Evolutionary conservation across 75 land plant genomes (phyloP).

Genomic region (Sequoiadendron giganteum): DNA sequence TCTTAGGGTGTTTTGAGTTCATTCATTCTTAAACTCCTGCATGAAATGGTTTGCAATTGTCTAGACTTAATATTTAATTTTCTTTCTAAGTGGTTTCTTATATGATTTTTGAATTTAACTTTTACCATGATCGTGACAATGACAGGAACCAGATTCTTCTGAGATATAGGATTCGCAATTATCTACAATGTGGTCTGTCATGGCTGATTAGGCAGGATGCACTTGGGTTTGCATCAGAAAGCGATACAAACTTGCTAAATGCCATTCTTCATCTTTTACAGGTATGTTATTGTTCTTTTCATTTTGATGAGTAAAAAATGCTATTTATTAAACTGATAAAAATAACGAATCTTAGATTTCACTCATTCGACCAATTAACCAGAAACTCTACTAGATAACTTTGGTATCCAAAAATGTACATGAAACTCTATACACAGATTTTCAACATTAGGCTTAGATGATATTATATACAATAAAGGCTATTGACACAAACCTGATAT

Average conservation of each 20-base stretch:
- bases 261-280: conserved; percentile 21
- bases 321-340: not conserved
- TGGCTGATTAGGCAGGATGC: conserved; percentile 17
- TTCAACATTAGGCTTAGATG: not conserved
- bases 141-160: conserved; percentile 27
- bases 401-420: not conserved
- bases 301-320: not conserved
- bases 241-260: conserved; percentile 7
- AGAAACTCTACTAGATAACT: not conserved
- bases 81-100: not conserved
- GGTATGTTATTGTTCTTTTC: not conserved
- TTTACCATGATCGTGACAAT: not conserved
- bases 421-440: not conserved
- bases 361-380: not conserved
- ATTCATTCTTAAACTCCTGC: not conserved
- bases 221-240: conserved; percentile 16
- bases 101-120: not conserved
- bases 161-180: conserved; percentile 21
- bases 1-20: not conserved
- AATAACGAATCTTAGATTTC: not conserved
- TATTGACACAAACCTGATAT: not conserved
- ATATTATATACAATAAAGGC: not conserved
- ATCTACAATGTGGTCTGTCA: conserved; percentile 15
- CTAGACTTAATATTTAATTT: not conserved
- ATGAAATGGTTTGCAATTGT: not conserved